Conservation (phyloP, 306 rosid genomes). For the Prunus mira region DNA sequence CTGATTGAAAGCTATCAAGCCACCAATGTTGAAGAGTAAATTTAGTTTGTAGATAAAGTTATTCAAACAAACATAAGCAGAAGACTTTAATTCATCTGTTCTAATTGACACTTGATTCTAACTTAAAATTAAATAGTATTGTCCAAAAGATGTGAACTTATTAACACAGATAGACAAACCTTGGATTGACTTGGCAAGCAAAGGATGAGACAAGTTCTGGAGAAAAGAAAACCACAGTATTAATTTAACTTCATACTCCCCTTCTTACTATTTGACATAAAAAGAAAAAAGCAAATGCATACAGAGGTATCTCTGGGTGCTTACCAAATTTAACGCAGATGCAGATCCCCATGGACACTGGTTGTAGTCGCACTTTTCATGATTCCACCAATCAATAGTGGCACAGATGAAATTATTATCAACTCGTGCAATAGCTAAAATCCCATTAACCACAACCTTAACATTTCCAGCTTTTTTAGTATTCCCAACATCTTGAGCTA, state of each 20-base stretch:
- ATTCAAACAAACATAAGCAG: neutral
- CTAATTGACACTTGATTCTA: neutral
- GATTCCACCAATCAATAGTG: constrained; percentile 98
- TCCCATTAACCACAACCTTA: constrained; percentile 55
- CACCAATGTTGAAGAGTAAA: constrained; percentile 31
- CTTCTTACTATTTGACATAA: constrained; percentile 1
- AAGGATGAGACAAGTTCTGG: constrained; percentile 85
- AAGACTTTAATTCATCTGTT: neutral
- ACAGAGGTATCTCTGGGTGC: constrained; percentile 21
- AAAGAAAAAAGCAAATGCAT: neutral
- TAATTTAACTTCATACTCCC: constrained; percentile 11
- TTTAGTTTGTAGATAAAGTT: neutral
- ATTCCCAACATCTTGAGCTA: constrained; percentile 42
- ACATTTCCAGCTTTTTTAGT: constrained; percentile 31
- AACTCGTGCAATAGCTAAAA: constrained; percentile 42
- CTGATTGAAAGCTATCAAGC: constrained; percentile 70
- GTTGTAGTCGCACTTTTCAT: constrained; percentile 78
- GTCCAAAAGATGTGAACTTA: neutral
- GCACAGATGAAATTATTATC: constrained; percentile 88
- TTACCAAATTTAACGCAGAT: constrained; percentile 67
- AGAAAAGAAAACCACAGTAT: constrained; percentile 34
- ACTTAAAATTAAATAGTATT: neutral
- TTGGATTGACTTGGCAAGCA: constrained; percentile 75
- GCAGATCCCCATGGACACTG: constrained; percentile 87
- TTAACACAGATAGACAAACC: constrained; percentile 44